Percentiles rank a stretch among this genome's conserved stretches.
phyloP scores from a whole-genome alignment of 2,329 filamentous ascomycete species.

The Monilinia polystroma region DNA sequence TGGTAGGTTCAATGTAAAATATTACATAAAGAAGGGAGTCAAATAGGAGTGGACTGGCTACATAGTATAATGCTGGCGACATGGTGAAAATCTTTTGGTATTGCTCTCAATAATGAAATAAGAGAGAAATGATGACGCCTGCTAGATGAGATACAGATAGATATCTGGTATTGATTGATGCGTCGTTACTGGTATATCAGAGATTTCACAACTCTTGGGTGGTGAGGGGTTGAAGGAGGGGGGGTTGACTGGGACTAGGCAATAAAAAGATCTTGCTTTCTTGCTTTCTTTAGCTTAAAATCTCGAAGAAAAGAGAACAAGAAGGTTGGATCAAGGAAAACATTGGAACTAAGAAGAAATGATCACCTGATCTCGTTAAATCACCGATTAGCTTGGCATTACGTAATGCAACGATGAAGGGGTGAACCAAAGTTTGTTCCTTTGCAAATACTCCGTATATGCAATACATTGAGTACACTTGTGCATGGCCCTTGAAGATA shows the following conservation, averaged over 20 bases:
- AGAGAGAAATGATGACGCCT: neutral
- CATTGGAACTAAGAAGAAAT: neutral
- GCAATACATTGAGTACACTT: no score
- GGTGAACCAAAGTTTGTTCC: no score
- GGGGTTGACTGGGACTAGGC: no score
- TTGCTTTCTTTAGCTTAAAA: neutral
- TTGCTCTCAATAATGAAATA: neutral
- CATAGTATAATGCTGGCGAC: neutral
- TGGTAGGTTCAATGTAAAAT: neutral
- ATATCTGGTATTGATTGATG: neutral
- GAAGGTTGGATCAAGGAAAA: neutral
- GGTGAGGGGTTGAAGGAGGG: neutral
- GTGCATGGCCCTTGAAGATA: no score
- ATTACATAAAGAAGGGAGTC: neutral
- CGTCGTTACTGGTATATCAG: neutral
- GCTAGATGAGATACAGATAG: neutral
- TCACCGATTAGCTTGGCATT: neutral
- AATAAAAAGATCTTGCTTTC: no score
- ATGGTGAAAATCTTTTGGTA: neutral
- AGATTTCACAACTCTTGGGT: neutral
- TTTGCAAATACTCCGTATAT: no score
- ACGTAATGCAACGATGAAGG: neutral
- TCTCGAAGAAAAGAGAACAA: neutral
- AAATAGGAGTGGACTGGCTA: neutral
- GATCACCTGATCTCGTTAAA: slow-evolving; percentile 1